These are phyloP conservation scores for Amylocystis lapponica DNA, from an alignment of 768 basidiomycete species.

Conservation along the genomic window DNA sequence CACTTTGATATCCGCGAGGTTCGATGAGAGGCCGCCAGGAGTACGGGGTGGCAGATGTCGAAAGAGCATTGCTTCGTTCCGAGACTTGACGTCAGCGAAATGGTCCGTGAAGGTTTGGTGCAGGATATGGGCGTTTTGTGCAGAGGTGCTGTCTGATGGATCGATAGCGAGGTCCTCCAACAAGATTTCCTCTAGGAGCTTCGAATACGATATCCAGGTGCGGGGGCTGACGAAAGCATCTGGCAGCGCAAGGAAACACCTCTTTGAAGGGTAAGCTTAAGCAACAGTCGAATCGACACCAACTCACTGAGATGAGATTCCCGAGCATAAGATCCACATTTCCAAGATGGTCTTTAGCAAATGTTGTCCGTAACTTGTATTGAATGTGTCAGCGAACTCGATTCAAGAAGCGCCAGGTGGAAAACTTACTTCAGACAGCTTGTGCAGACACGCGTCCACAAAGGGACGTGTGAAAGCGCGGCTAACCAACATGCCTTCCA, in stretches of 20 bases:
- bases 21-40: constrained; percentile 54
- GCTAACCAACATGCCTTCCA: constrained; percentile 59
- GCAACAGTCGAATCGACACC: not conserved
- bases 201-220: constrained; percentile 53
- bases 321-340: constrained; percentile 49
- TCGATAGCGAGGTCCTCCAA: constrained; percentile 31
- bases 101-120: constrained; percentile 48
- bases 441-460: constrained; percentile 62
- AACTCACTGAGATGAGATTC: constrained; percentile 56
- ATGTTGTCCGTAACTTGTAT: constrained; percentile 42
- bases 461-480: constrained; percentile 69
- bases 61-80: constrained; percentile 82
- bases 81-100: constrained; percentile 61
- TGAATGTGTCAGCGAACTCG: not conserved
- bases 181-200: constrained; percentile 43
- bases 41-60: constrained; percentile 56
- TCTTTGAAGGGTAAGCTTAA: constrained; percentile 32
- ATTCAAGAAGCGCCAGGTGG: not conserved
- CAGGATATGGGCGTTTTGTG: constrained; percentile 36
- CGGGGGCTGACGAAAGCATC: constrained; percentile 73
- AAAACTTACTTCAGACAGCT: constrained; percentile 58
- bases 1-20: constrained; percentile 50
- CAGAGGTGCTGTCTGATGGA: constrained; percentile 21
- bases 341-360: constrained; percentile 50
- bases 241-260: constrained; percentile 62